Evolutionary conservation across 2,329 filamentous ascomycete genomes (phyloP).

Genomic region (Trichoderma arundinaceum): DNA sequence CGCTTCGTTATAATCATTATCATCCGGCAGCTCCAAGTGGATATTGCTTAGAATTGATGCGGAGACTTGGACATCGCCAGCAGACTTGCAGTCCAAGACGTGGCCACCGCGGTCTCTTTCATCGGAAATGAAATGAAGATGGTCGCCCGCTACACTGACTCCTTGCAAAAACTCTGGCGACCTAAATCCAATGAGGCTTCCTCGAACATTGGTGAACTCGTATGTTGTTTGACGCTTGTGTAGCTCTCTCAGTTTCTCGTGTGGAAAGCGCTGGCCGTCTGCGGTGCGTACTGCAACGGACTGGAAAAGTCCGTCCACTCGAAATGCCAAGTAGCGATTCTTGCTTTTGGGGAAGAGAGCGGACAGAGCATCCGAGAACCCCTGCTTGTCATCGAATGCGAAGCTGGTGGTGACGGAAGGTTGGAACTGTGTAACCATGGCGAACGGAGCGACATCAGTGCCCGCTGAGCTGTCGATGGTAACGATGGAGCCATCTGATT

Average conservation of each 20-base stretch:
- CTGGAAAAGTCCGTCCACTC: neutral
- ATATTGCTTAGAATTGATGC: conserved; percentile 1
- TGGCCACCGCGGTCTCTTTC: conserved; percentile 19
- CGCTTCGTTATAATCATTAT: conserved; percentile 5
- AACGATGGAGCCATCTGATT: conserved; percentile 18
- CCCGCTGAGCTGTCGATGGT: neutral
- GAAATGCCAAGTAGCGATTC: conserved; percentile 12
- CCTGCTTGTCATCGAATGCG: conserved; percentile 5
- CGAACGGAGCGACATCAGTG: conserved; percentile 2
- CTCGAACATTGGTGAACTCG: conserved; percentile 14
- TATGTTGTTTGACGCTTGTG: conserved; percentile 14
- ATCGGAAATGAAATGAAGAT: conserved; percentile 19
- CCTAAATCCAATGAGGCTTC: conserved; percentile 12
- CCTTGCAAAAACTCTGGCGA: conserved; percentile 23
- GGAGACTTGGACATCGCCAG: neutral
- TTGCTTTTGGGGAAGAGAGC: conserved; percentile 7
- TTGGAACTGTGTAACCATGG: conserved; percentile 16
- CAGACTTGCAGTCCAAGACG: neutral
- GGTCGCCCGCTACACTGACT: conserved; percentile 21
- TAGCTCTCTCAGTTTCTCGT: conserved; percentile 16
- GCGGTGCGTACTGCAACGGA: conserved; percentile 11
- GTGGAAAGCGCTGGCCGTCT: neutral
- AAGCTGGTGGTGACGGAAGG: neutral
- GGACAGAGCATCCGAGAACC: conserved; percentile 7
- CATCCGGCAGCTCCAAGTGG: conserved; percentile 1